Conservation (phyloP, 2,329 filamentous ascomycete genomes). For the Cladosporium halotolerans region DNA sequence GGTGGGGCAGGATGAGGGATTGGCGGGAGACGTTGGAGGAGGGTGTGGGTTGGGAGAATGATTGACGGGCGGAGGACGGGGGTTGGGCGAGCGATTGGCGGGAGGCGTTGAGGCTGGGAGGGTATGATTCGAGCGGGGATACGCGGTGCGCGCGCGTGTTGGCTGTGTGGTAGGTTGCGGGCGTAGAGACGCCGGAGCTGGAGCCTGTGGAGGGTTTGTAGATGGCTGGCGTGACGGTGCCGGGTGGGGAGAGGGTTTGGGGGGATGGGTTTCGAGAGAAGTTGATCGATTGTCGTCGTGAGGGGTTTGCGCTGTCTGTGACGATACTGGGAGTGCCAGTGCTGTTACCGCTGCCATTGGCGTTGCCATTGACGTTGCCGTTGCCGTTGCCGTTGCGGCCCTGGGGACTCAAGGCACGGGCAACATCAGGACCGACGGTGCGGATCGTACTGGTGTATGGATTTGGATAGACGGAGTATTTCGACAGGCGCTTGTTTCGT, state of each 20-base stretch:
- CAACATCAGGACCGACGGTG: constrained; percentile 1
- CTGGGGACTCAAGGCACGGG: constrained; percentile 2
- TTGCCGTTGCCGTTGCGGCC: background rate
- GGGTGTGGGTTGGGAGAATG: background rate
- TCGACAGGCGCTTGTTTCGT: constrained; percentile 5
- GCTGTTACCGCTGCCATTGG: background rate
- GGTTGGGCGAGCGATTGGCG: background rate
- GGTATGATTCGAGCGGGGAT: background rate
- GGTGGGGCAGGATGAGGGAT: constrained; percentile 2
- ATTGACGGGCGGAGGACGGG: background rate
- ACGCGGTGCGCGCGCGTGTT: background rate
- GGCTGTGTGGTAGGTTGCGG: constrained; percentile 10
- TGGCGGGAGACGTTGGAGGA: constrained; percentile 5
- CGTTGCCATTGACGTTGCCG: background rate
- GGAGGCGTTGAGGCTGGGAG: background rate
- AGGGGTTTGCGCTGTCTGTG: background rate
- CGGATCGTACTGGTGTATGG: constrained; percentile 6
- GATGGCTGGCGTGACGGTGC: background rate
- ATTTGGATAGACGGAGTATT: constrained; percentile 5
- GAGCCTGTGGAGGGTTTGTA: constrained; percentile 3
- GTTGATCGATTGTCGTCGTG: constrained; percentile 5
- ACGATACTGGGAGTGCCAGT: background rate
- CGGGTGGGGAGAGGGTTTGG: background rate
- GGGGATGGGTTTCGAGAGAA: constrained; percentile 6
- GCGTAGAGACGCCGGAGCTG: constrained; percentile 1